phyloP scores from a whole-genome alignment of 805 yeast genomes.

The Kodamaea kaohsiungensis region DNA sequence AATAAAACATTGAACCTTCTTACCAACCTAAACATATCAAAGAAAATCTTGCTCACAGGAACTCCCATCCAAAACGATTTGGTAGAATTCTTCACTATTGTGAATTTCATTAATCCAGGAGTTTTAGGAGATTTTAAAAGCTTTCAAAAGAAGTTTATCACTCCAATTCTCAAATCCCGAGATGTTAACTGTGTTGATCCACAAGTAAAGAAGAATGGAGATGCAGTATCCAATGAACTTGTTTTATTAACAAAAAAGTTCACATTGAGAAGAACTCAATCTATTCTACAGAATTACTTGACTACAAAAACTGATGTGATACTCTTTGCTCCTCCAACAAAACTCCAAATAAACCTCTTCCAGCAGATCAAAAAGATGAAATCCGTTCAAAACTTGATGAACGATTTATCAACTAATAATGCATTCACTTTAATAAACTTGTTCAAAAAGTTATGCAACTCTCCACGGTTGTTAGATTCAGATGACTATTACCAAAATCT shows the following conservation, averaged over 20 bases:
- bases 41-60: conserved; percentile 73
- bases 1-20: conserved; percentile 73
- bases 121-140: conserved; percentile 61
- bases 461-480: conserved; percentile 61
- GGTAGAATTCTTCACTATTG: conserved; percentile 74
- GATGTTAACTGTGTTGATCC: conserved; percentile 57
- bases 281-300: conserved; percentile 54
- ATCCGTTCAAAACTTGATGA: conserved; percentile 31
- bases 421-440: conserved; percentile 69
- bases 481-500: conserved; percentile 45
- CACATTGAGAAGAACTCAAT: conserved; percentile 70
- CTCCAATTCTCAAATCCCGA: conserved; percentile 72
- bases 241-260: conserved; percentile 64
- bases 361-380: conserved; percentile 45
- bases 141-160: conserved; percentile 62
- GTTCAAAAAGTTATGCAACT: conserved; percentile 80
- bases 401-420: conserved; percentile 33
- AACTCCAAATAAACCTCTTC: conserved; percentile 57
- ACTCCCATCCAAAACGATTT: conserved; percentile 95
- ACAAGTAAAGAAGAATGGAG: conserved; percentile 55
- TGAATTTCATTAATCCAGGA: conserved; percentile 85
- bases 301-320: conserved; percentile 78
- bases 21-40: conserved; percentile 52
- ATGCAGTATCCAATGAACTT: conserved; percentile 60
- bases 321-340: conserved; percentile 76